Conservation (phyloP, 2,329 filamentous ascomycete genomes). For the Neonectria ditissima region DNA sequence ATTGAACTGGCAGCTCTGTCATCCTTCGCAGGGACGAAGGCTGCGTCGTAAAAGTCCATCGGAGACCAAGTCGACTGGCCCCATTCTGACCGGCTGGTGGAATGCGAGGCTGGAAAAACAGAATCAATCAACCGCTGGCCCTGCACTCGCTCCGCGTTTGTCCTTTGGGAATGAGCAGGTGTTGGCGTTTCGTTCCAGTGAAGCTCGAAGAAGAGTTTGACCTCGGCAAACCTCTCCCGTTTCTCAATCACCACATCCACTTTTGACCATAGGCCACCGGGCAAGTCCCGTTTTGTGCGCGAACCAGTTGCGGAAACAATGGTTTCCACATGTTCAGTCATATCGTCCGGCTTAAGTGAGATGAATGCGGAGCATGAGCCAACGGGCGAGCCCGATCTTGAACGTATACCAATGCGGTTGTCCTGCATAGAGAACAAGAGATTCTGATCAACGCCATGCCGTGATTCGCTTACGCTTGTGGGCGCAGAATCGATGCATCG, state of each 20-base stretch:
- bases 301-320: conserved; percentile 35
- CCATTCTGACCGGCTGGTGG: background rate
- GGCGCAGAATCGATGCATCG: conserved; percentile 31
- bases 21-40: conserved; percentile 68
- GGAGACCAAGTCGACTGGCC: conserved; percentile 54
- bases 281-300: conserved; percentile 31
- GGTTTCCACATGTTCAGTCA: conserved; percentile 25
- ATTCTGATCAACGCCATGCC: conserved; percentile 38
- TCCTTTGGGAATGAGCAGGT: conserved; percentile 36
- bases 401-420: conserved; percentile 33
- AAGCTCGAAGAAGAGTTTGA: conserved; percentile 52
- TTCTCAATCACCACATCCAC: conserved; percentile 49
- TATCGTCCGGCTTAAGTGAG: conserved; percentile 40
- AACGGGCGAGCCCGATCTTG: conserved; percentile 25
- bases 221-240: conserved; percentile 37
- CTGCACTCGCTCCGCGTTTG: conserved; percentile 36
- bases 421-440: conserved; percentile 33
- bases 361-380: conserved; percentile 31
- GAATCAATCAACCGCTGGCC: conserved; percentile 53
- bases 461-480: conserved; percentile 16
- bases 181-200: conserved; percentile 58
- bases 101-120: conserved; percentile 47
- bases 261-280: conserved; percentile 52
- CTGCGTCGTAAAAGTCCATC: conserved; percentile 76
- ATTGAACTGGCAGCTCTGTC: conserved; percentile 55